Evolutionary conservation across 2,329 filamentous ascomycete genomes (phyloP).

Genomic region (Botryotinia globosa): DNA sequence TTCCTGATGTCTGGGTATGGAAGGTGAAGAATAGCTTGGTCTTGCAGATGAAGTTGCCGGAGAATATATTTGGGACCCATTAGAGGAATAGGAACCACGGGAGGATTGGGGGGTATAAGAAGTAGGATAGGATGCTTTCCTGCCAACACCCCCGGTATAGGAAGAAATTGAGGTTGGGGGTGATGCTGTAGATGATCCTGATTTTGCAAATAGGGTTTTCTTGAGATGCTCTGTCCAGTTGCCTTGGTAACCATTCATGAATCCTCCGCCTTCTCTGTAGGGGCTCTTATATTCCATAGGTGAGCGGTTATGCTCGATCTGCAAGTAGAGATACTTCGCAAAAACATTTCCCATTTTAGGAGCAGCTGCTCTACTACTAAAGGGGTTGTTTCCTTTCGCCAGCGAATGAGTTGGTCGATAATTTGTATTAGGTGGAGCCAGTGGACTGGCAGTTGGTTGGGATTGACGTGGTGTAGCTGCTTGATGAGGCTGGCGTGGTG

Average conservation of each 20-base stretch:
- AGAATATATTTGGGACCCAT: slow-evolving; percentile 16
- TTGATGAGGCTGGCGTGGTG: slow-evolving; percentile 15
- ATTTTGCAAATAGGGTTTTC: slow-evolving; percentile 33
- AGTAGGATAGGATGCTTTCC: background rate
- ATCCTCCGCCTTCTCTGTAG: slow-evolving; percentile 54
- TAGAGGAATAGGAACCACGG: slow-evolving; percentile 5
- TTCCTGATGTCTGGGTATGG: slow-evolving; percentile 20
- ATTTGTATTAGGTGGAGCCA: slow-evolving; percentile 25
- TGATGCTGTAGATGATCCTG: slow-evolving; percentile 20
- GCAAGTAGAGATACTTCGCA: slow-evolving; percentile 50
- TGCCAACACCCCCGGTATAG: slow-evolving; percentile 10
- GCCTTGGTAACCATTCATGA: slow-evolving; percentile 60
- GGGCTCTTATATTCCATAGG: slow-evolving; percentile 57
- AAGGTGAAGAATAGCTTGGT: slow-evolving; percentile 15
- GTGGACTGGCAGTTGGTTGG: slow-evolving; percentile 15
- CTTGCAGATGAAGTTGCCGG: slow-evolving; percentile 13
- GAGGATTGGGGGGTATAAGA: slow-evolving; percentile 4
- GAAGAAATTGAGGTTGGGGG: slow-evolving; percentile 17
- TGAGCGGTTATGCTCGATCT: slow-evolving; percentile 58
- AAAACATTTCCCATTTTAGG: slow-evolving; percentile 25
- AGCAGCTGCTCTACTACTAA: slow-evolving; percentile 27
- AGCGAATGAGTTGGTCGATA: slow-evolving; percentile 25
- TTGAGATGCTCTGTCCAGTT: slow-evolving; percentile 34
- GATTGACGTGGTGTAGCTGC: slow-evolving; percentile 7
- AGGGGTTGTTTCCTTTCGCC: slow-evolving; percentile 31